Base-by-base conservation (phyloP, 768 basidiomycete genomes). In the Pleurotus citrinopileatus region DNA sequence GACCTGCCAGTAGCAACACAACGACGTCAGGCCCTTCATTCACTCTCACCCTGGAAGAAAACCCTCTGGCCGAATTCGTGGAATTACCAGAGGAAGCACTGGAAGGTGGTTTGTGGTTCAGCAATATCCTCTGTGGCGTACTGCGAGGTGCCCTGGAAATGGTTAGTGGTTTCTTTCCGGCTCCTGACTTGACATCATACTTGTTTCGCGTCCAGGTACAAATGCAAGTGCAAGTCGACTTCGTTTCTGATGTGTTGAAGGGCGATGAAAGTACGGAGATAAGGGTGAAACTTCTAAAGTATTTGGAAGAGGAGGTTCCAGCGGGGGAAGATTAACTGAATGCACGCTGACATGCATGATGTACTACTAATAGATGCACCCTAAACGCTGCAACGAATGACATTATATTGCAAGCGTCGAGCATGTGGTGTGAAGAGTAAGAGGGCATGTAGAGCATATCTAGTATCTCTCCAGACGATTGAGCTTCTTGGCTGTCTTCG, bases 221-320 rank as follows among this genome's bases (percentile, higher is more conserved):
- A 69, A 89, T 98, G 81, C 95, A 96, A 67, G 94, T 95, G 17
- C 89, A 94, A 56, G 87, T 83, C 9, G 82, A 84, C 40, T 98
- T 98, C 68, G 63, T 96, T 19, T 92, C 92, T 2, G 97, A 99
- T 63, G 85, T 88, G 3, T 75, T 98, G 59, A 78, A 93, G 56
- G 97, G 97, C 3, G 97, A 98, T 63, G 96, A 98, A 63, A 84
- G 75, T 58, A 98, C 96, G 20, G 96, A 97, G 69, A 88, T 99
- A 60, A 81, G 89, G 46, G 96, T 99, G 52, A 89, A 83, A 61
- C 72, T 99, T 60, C 72, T 97, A 53, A 91, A 94, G 69, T 89
- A 96, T 65, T 68, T 98, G 59, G 97, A 99, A 66, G 97, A 99
- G 70, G 97, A 99, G 68, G 86, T 96, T 23, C 94, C 94, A 1